A percentile compares a stretch with the other conserved stretches of the same genome.
These are phyloP conservation scores for Candida nitratophila DNA, from an alignment of 805 yeast genomes.

Conservation along the genomic window DNA sequence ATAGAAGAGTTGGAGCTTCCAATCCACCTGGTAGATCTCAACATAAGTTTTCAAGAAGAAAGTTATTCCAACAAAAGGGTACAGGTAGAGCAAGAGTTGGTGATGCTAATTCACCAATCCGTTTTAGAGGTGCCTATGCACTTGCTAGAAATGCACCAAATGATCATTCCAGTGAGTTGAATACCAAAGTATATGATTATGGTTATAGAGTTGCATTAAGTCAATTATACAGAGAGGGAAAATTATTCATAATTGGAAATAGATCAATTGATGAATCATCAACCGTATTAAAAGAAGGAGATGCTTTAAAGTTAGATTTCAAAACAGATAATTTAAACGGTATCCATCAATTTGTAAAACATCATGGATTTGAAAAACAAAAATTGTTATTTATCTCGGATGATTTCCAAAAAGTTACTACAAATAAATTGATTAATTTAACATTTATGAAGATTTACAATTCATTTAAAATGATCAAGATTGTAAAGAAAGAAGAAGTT, in stretches of 20 bases:
- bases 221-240: slow-evolving; percentile 71
- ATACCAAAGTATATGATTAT: slow-evolving; percentile 59
- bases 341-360: slow-evolving; percentile 30
- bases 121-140: slow-evolving; percentile 86
- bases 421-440: slow-evolving; percentile 13
- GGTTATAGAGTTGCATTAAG: slow-evolving; percentile 83
- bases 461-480: slow-evolving; percentile 46
- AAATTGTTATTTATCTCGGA: slow-evolving; percentile 64
- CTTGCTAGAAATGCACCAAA: slow-evolving; percentile 87
- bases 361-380: slow-evolving; percentile 42
- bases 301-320: slow-evolving; percentile 21
- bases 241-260: slow-evolving; percentile 61
- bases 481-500: slow-evolving; percentile 68
- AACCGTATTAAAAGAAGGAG: slow-evolving; percentile 14
- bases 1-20: slow-evolving; percentile 81
- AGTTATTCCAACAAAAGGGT: slow-evolving; percentile 86
- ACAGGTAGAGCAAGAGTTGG: slow-evolving; percentile 94
- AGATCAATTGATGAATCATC: slow-evolving; percentile 15
- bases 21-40: slow-evolving; percentile 84
- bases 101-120: slow-evolving; percentile 89
- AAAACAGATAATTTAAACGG: slow-evolving; percentile 22
- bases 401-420: slow-evolving; percentile 19
- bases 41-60: slow-evolving; percentile 76
- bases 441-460: slow-evolving; percentile 57
- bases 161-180: slow-evolving; percentile 76